phyloP scores from a whole-genome alignment of 78 protist genomes.

The Mastigamoeba balamuthi region DNA sequence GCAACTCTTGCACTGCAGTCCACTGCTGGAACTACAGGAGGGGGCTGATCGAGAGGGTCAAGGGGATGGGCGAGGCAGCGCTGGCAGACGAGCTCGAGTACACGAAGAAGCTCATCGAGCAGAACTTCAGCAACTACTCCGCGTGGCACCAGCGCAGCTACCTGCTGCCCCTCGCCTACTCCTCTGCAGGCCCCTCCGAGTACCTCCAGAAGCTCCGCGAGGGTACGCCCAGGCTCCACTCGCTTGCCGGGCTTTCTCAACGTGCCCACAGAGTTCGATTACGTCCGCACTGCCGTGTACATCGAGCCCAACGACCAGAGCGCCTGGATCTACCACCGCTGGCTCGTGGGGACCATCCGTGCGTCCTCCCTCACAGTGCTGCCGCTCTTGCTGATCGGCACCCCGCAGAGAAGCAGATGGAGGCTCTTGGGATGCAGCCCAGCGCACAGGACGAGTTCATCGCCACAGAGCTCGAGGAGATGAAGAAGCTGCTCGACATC shows the following conservation, averaged over 20 bases:
- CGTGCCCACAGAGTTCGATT: constrained; percentile 47
- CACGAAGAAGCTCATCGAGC: constrained; percentile 38
- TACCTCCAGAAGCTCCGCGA: constrained; percentile 2
- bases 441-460: constrained; percentile 17
- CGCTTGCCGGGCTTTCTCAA: neutral
- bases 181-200: constrained; percentile 2
- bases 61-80: neutral
- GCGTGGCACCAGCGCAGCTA: constrained; percentile 88
- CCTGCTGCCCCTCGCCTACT: constrained; percentile 18
- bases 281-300: constrained; percentile 63
- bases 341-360: constrained; percentile 49
- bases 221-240: neutral
- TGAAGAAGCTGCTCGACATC: constrained; percentile 23
- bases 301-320: constrained; percentile 87
- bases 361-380: neutral
- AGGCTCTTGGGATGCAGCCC: neutral
- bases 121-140: constrained; percentile 84
- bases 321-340: constrained; percentile 83
- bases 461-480: constrained; percentile 13
- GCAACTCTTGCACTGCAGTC: constrained; percentile 5
- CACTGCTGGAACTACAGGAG: constrained; percentile 81
- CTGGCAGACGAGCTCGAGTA: constrained; percentile 37
- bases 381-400: neutral
- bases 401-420: constrained; percentile 1
- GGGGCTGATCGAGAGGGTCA: constrained; percentile 3